These are phyloP conservation scores for Westerdykella ornata DNA, from an alignment of 2,329 filamentous ascomycete genomes.

Conservation along the genomic window DNA sequence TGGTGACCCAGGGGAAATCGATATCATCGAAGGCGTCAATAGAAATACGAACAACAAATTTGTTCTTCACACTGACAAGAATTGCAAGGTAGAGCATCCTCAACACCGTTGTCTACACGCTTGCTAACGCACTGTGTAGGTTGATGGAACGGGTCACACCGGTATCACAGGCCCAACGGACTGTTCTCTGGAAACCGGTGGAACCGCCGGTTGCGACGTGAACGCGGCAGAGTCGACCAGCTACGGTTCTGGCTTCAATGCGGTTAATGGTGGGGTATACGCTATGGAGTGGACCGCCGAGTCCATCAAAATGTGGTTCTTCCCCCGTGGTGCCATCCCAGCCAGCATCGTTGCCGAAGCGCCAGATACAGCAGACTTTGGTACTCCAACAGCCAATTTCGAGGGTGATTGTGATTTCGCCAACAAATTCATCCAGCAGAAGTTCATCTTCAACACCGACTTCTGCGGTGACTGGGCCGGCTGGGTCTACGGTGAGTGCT, in stretches of 20 bases:
- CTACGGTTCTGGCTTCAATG: constrained; percentile 50
- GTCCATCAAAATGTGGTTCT: constrained; percentile 73
- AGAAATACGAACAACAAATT: constrained; percentile 19
- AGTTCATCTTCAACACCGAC: constrained; percentile 73
- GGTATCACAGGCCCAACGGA: constrained; percentile 8
- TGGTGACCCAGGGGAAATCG: constrained; percentile 19
- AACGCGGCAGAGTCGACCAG: constrained; percentile 27
- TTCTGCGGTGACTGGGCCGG: constrained; percentile 87
- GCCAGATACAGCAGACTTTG: constrained; percentile 61
- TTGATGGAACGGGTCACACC: constrained; percentile 12
- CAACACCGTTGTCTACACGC: constrained; percentile 43
- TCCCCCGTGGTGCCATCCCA: constrained; percentile 59
- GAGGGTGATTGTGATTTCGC: constrained; percentile 65
- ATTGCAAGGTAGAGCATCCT: constrained; percentile 11
- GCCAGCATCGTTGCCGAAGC: constrained; percentile 50
- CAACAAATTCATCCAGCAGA: constrained; percentile 60
- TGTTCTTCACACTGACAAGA: constrained; percentile 23
- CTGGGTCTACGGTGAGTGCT: constrained; percentile 53
- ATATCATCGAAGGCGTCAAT: constrained; percentile 34
- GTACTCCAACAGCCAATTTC: constrained; percentile 60
- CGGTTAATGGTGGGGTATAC: constrained; percentile 38
- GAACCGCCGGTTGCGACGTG: constrained; percentile 39
- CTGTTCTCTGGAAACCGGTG: constrained; percentile 15
- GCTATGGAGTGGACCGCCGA: constrained; percentile 57
- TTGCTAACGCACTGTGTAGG: constrained; percentile 36